Evolutionary conservation across 2,329 filamentous ascomycete species (phyloP).

Genomic region (Aspergillus neotritici): DNA sequence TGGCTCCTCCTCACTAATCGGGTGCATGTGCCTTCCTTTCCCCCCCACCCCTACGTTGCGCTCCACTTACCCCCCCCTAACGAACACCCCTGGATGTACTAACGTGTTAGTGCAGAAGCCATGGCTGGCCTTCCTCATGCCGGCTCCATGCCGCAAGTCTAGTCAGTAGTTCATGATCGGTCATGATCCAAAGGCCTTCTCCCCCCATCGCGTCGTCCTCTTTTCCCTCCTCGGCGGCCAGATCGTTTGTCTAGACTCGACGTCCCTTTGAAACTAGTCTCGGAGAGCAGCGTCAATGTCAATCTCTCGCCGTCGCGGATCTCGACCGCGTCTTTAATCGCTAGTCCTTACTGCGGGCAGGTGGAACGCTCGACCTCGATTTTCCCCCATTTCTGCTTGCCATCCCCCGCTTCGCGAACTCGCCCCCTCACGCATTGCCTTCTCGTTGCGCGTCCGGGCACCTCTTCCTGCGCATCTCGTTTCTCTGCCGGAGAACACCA

Average conservation of each 20-base stretch:
- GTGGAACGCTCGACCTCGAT: too few species aligned
- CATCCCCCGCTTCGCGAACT: too few species aligned
- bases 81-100: conserved; percentile 28
- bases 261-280: too few species aligned
- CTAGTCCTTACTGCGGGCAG: too few species aligned
- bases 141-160: conserved; percentile 6
- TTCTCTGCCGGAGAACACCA: too few species aligned
- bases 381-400: too few species aligned
- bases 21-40: conserved; percentile 24
- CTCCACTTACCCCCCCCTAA: conserved; percentile 15
- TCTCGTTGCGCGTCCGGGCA: too few species aligned
- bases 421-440: too few species aligned
- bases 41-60: conserved; percentile 16
- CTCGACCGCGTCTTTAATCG: too few species aligned
- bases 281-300: too few species aligned
- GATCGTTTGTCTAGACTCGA: conserved; percentile 8
- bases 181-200: conserved; percentile 10
- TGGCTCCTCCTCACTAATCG: conserved; percentile 25
- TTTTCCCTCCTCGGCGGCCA: conserved; percentile 5
- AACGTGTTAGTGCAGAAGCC: conserved; percentile 13
- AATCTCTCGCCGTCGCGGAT: too few species aligned
- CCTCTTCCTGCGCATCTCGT: too few species aligned
- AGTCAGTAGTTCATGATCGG: conserved; percentile 8
- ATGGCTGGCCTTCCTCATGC: conserved; percentile 10
- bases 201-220: conserved; percentile 2